phyloP scores from a whole-genome alignment of 225 moss, liverwort and hornwort genomes.

The Lunularia cruciata region DNA sequence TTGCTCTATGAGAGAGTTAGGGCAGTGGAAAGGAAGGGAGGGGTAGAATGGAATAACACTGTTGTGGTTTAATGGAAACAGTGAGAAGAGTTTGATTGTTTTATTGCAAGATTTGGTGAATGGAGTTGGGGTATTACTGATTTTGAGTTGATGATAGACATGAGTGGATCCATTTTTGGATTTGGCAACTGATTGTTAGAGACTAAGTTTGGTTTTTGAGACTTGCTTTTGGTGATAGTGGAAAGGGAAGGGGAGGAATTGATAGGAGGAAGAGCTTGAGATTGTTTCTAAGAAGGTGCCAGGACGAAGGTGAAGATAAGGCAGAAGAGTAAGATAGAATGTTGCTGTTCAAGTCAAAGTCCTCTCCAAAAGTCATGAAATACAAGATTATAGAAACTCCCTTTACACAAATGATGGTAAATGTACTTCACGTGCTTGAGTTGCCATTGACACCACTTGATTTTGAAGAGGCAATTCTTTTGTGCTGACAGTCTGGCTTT shows the following conservation, averaged over 20 bases:
- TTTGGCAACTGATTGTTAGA: conserved; percentile 3
- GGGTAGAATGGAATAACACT: background rate
- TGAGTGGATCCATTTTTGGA: conserved; percentile 8
- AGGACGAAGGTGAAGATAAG: conserved; percentile 31
- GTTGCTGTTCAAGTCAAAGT: conserved; percentile 33
- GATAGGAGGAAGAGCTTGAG: background rate
- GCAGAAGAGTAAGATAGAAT: conserved; percentile 23
- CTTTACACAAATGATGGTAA: no score
- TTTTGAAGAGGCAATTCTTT: no score
- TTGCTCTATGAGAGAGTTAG: background rate
- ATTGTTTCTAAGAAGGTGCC: conserved; percentile 4
- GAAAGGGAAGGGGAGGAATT: background rate
- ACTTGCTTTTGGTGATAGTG: conserved; percentile 10
- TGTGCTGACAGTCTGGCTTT: no score
- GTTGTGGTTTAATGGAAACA: background rate
- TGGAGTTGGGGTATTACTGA: background rate
- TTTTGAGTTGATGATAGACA: conserved; percentile 12
- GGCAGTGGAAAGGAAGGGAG: background rate
- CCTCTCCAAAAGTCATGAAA: no score
- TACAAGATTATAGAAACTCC: no score
- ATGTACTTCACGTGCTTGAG: no score
- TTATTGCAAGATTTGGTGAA: background rate
- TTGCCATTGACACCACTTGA: no score
- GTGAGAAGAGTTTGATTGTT: background rate
- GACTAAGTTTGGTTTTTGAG: background rate